Base-by-base conservation (phyloP, 2,329 filamentous ascomycete species). In the Nothomitra cinnamomea region DNA sequence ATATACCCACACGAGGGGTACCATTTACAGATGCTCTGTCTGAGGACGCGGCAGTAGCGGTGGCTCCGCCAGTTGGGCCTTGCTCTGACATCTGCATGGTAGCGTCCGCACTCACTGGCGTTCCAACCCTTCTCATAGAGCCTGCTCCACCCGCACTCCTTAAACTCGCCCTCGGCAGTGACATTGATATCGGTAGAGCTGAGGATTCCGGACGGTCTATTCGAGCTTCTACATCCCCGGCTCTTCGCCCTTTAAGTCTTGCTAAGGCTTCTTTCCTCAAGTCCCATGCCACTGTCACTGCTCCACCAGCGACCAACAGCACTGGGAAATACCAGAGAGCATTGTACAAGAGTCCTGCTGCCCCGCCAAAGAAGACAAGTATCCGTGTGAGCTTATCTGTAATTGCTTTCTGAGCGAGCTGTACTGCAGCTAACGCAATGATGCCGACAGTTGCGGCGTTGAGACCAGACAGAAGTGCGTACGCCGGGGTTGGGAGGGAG, bases 261-360 rank as follows among this genome's bases (percentile, higher is more conserved):
- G 59, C 66, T 74, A 73, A 42, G 71, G 69, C 43, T 67, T 48
- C 43, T 17, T 25, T 25, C 43, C 43, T 48, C 43, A 21, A 68
- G 63, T 86, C 82, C 69, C 77, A 79, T 0, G 76, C 53, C 0
- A 79, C 63, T 0, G 78, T 76, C 0, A 65, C 38, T 13, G 13
- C 38, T 13, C 38, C 38, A 41, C 82, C 83, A 0, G 73, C 76
- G 1, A 70, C 59, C 65, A 87, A 80, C 3, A 87, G 61, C 0
- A 78, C 60, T 0, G 84, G 84, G 47, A 86, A 87, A 58, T 84
- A 88, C 84, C 84, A 88, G 0, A 87, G 65, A 0, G 82, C 77
- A 51, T 79, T 85, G 59, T 87, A 87, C 50, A 83, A 70, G 58
- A 87, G 66, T 0, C 83, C 84, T 0, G 80, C 82, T 7, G 74